Conservation (phyloP, 1,284 basidiomycete genomes). For the Cryptococcus floricola region DNA sequence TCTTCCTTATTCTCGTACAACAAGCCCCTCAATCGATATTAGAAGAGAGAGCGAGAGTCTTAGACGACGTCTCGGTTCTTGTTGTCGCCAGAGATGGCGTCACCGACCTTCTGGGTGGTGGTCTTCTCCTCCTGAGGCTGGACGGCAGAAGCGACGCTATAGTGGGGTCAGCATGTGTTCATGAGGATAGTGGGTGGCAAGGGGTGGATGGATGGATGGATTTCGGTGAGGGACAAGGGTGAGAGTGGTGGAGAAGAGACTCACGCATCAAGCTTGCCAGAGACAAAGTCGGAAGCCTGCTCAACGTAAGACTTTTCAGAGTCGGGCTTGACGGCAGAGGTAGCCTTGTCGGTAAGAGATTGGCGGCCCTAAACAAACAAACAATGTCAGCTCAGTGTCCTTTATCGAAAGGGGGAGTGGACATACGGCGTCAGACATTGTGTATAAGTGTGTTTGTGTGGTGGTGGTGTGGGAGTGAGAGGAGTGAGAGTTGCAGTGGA, state of each 20-base stretch:
- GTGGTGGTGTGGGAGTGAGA: constrained; percentile 1
- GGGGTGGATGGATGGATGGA: background rate
- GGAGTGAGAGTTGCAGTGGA: constrained; percentile 2
- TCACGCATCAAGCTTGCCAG: constrained; percentile 37
- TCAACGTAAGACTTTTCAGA: constrained; percentile 46
- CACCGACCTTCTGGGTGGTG: constrained; percentile 45
- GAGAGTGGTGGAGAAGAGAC: constrained; percentile 5
- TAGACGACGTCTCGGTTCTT: constrained; percentile 30
- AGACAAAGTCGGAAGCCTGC: constrained; percentile 42
- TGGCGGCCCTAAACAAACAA: constrained; percentile 32
- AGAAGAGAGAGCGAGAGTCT: background rate
- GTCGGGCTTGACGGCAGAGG: constrained; percentile 43
- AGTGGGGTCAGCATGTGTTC: background rate
- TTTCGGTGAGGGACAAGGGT: background rate
- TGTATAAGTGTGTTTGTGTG: constrained; percentile 14
- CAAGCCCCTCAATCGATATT: background rate
- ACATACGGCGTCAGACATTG: constrained; percentile 28
- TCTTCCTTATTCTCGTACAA: background rate
- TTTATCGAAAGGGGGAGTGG: background rate
- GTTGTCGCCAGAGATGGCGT: constrained; percentile 41
- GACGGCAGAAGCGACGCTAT: constrained; percentile 36
- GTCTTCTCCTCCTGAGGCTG: constrained; percentile 41
- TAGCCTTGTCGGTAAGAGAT: constrained; percentile 43
- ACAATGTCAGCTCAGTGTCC: background rate
- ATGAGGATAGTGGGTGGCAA: background rate